Base-by-base conservation (phyloP, 2,329 filamentous ascomycete species). In the Neoascochyta sp. region DNA sequence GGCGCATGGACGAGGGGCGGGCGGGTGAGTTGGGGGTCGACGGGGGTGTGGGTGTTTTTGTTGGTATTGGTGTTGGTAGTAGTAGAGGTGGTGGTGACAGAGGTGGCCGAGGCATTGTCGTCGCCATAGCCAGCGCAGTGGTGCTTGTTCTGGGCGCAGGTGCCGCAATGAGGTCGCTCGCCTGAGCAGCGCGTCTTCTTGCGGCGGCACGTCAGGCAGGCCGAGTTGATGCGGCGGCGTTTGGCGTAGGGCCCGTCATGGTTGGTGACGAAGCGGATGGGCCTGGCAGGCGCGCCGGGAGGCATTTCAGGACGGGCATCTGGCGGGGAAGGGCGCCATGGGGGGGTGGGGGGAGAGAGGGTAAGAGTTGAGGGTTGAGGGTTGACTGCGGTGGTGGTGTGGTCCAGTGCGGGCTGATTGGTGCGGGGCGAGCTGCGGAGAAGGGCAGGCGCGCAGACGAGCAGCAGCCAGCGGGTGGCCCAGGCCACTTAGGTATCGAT, bases 181-280 rank as follows among this genome's bases (percentile, higher is more conserved):
- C 58, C 59, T 57, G 27, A 68, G 39, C 69, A 72, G 24, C 68
- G 66, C 37, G 69, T 71, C 57, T 72, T 72, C 39, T 69, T 66
- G 43, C 64, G 64, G 7, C 69, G 57, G 42, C 69, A 72, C 12
- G 68, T 70, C 46, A 71, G 36, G 35, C 69, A 72, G 8, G 62
- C 62, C 21, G 60, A 58, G 41, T 63, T 64, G 44, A 65, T 64
- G 35, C 62, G 54, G 26, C 62, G 50, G 17, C 62, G 50, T 54
- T 65, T 65, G 20, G 62, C 61, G 39, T 65, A 64, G 29, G 62
- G 62, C 9, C 60, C 61, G 32, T 63, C 61, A 37, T 63, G 54
- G 52, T 65, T 65, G 21, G 58, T 62, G 30, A 65, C 59, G 48
- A 65, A 65, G 41, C 61, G 60, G 36, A 65, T 64, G 39, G 61